These are phyloP conservation scores for Cerioporus squamosus DNA, from an alignment of 1,284 basidiomycete species.

Conservation along the genomic window DNA sequence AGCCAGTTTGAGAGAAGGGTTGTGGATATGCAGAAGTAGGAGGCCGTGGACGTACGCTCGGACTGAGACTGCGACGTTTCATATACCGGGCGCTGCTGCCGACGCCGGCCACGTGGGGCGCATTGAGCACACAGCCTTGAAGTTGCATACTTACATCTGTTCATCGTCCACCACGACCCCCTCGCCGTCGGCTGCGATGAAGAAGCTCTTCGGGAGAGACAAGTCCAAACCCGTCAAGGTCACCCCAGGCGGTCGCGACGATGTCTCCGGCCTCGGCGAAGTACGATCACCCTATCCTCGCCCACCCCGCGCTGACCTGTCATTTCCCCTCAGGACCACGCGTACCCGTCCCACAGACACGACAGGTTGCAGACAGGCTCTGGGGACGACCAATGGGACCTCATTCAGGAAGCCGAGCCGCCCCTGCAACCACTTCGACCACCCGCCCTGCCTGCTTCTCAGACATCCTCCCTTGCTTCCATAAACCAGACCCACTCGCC, in stretches of 20 bases:
- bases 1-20: too few species aligned
- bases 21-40: too few species aligned
- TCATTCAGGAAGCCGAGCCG: constrained; percentile 38
- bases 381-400: constrained; percentile 54
- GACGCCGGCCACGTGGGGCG: constrained; percentile 26
- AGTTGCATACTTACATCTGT: too few species aligned
- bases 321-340: constrained; percentile 14
- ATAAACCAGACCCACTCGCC: constrained; percentile 32
- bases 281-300: constrained; percentile 28
- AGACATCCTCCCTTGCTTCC: constrained; percentile 45
- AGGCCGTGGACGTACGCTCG: too few species aligned
- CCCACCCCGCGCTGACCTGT: constrained; percentile 8
- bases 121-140: constrained; percentile 25
- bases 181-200: constrained; percentile 39
- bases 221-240: constrained; percentile 45
- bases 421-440: constrained; percentile 31
- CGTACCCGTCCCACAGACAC: constrained; percentile 27
- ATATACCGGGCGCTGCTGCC: constrained; percentile 18
- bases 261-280: constrained; percentile 35
- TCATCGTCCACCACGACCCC: constrained; percentile 19
- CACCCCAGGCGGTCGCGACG: constrained; percentile 32
- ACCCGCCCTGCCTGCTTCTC: constrained; percentile 43
- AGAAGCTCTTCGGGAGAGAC: constrained; percentile 54
- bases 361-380: constrained; percentile 29
- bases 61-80: constrained; percentile 7